phyloP scores from a whole-genome alignment of 2,329 filamentous ascomycete species.

The Plectosphaerella plurivora region DNA sequence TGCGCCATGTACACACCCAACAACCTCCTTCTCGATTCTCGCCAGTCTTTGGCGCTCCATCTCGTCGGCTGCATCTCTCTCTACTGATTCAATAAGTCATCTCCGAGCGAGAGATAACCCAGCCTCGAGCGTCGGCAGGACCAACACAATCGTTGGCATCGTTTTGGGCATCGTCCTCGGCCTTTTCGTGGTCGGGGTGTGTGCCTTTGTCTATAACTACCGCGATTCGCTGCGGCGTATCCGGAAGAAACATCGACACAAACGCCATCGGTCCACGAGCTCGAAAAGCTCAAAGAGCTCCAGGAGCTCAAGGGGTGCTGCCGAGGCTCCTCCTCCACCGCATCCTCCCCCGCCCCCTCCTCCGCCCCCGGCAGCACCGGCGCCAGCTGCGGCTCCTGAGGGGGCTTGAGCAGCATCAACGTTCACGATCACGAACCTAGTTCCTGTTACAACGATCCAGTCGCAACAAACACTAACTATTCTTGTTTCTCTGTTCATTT shows the following conservation, averaged over 20 bases:
- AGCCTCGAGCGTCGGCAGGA: constrained; percentile 15
- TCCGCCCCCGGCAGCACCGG: too few species aligned
- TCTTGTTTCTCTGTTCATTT: too few species aligned
- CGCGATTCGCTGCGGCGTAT: constrained; percentile 28
- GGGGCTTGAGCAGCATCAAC: too few species aligned
- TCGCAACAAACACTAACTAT: too few species aligned
- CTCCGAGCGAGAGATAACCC: background rate
- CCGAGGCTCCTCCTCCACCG: constrained; percentile 1
- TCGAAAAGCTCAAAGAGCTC: constrained; percentile 29
- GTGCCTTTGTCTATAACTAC: constrained; percentile 35
- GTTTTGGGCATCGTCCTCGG: constrained; percentile 35
- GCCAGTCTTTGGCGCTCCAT: background rate
- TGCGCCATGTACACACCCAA: background rate
- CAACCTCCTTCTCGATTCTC: background rate
- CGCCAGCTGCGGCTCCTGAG: too few species aligned
- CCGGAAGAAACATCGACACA: constrained; percentile 9
- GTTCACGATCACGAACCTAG: too few species aligned
- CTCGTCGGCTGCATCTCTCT: background rate
- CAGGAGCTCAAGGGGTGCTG: constrained; percentile 21
- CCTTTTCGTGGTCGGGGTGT: constrained; percentile 30
- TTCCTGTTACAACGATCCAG: too few species aligned
- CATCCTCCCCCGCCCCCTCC: too few species aligned
- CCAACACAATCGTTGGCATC: constrained; percentile 37
- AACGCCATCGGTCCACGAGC: constrained; percentile 18
- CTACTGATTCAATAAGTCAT: background rate